Percentiles rank a stretch among this genome's conserved stretches.
These are phyloP conservation scores for Dothideomycetidae sp. DNA, from an alignment of 2,329 filamentous ascomycete genomes.

Conservation along the genomic window DNA sequence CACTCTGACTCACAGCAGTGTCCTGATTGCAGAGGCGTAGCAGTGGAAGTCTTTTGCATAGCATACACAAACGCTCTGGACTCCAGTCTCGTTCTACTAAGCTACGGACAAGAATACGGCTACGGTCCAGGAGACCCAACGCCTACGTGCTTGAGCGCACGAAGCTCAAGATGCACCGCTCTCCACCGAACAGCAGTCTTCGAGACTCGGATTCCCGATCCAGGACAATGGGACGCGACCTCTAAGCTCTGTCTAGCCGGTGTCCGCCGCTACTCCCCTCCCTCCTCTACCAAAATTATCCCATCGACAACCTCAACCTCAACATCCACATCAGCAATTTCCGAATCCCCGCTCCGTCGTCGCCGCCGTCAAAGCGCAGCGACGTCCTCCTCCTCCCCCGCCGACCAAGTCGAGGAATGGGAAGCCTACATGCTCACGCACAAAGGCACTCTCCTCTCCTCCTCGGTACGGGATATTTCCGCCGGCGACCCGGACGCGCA, in stretches of 20 bases:
- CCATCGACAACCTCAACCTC: slow-evolving; percentile 19
- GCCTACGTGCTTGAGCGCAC: too few species aligned
- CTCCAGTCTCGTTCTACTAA: not conserved
- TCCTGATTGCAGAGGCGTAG: not conserved
- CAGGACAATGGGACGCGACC: slow-evolving; percentile 51
- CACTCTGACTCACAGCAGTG: not conserved
- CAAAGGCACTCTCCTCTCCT: slow-evolving; percentile 8
- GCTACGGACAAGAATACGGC: not conserved
- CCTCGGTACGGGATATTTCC: slow-evolving; percentile 1
- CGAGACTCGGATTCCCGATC: slow-evolving; percentile 42
- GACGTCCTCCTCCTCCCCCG: slow-evolving; percentile 4
- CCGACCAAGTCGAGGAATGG: slow-evolving; percentile 28
- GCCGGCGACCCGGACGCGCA: not conserved
- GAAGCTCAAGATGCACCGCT: not conserved
- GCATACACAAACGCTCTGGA: not conserved
- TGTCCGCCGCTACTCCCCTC: slow-evolving; percentile 31
- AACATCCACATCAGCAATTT: slow-evolving; percentile 11
- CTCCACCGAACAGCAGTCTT: slow-evolving; percentile 13
- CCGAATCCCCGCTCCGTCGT: slow-evolving; percentile 10
- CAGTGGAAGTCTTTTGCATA: not conserved
- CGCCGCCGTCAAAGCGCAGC: slow-evolving; percentile 6
- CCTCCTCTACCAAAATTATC: slow-evolving; percentile 16
- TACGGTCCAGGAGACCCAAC: too few species aligned
- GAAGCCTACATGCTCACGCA: slow-evolving; percentile 34
- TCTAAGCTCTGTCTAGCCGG: slow-evolving; percentile 49